Evolutionary conservation across 345 rosid species (phyloP).

Genomic region (Anastatica hierochuntica): DNA sequence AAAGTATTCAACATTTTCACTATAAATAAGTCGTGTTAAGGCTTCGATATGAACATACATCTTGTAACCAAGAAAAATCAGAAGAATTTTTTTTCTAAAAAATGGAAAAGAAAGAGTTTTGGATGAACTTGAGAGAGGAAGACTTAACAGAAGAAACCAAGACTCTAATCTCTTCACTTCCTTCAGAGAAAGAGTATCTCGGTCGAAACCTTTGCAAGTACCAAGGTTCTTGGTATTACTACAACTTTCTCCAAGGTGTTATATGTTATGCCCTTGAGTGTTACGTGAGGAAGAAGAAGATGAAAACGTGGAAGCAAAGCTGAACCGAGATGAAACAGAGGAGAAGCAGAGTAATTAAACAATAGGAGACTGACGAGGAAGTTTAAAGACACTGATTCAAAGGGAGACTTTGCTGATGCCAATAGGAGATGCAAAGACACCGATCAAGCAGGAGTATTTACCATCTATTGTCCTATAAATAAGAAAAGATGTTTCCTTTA

Average conservation of each 20-base stretch:
- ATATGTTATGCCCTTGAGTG: too few relatives aligned
- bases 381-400: too few relatives aligned
- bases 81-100: not conserved
- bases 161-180: not conserved
- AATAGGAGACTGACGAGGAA: too few relatives aligned
- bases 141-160: not conserved
- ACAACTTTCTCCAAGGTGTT: slow-evolving; percentile 24
- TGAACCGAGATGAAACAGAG: too few relatives aligned
- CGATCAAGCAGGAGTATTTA: too few relatives aligned
- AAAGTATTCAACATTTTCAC: not conserved
- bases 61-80: not conserved
- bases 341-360: too few relatives aligned
- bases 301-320: too few relatives aligned
- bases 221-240: not conserved
- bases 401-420: too few relatives aligned
- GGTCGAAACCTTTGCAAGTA: not conserved
- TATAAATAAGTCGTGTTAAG: not conserved
- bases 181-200: not conserved
- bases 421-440: too few relatives aligned
- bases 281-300: too few relatives aligned
- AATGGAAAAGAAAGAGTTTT: not conserved
- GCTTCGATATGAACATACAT: not conserved
- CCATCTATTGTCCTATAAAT: too few relatives aligned
- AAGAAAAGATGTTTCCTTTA: too few relatives aligned
- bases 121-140: not conserved